Evolutionary conservation across 768 basidiomycete species (phyloP), one percentile per base, ranked within the genome.

Genomic region (Lactifluus subvellereus): DNA sequence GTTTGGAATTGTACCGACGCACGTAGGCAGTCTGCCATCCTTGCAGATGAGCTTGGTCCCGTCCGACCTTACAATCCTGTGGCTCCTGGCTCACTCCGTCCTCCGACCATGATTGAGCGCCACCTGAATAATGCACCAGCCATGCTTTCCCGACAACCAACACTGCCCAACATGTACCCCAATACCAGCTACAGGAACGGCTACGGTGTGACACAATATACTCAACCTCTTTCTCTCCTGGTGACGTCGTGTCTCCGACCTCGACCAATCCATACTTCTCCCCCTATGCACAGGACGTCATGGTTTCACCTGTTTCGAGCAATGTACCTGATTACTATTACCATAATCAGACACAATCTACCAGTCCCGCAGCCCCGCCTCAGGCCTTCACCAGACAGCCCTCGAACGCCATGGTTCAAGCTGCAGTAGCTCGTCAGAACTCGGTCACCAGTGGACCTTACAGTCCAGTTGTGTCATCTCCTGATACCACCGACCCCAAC

Each of bases 251-350:
- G 56, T 22, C 66, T 63, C 69, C 70, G 11, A 71, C 70, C 64
- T 74, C 77, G 6, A 73, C 70, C 38, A 73, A 75, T 63, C 76
- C 78, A 11, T 77, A 78, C 69, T 73, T 76, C 61, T 69, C 74
- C 38, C 73, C 75, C 16, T 77, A 77, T 61, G 72, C 68, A 61
- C 77, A 79, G 59, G 73, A 77, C 4, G 74, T 76, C 11, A 67
- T 76, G 51, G 66, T 59, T n/a, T 72, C 76, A 20, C 75, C 76
- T 7, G 68, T 72, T 55, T 69, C 71, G 27, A 54, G 59, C 53
- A 66, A 51, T 42, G 40, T 71, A 30, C 67, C 68, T 27, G 58
- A 68, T 14, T 66, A 66, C 49, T 52, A 60, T 53, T 30, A 48
- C 49, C 55, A 60, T 53, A 35, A 48, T 10, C 40, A 13, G 6